Evolutionary conservation across 192 early-diverging fungal species (phyloP).

Genomic region (Coemansia sp.): DNA sequence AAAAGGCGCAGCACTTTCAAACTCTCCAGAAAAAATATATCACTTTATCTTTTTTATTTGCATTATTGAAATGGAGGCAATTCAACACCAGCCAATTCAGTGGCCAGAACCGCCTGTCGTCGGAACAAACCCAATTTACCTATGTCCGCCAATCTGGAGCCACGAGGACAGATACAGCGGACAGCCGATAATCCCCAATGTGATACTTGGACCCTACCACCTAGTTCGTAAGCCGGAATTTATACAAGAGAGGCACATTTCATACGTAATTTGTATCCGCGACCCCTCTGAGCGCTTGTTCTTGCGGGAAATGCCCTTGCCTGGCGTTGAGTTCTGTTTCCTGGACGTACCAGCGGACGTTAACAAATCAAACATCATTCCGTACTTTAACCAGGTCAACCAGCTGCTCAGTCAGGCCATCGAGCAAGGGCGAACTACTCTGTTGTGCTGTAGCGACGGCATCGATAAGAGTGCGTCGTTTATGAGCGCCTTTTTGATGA

Average conservation of each 20-base stretch:
- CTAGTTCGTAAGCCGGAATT: conserved; percentile 63
- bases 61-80: not conserved
- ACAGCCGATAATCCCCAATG: conserved; percentile 46
- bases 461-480: conserved; percentile 85
- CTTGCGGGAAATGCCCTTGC: conserved; percentile 60
- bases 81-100: not conserved
- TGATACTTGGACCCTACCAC: conserved; percentile 83
- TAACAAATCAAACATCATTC: conserved; percentile 79
- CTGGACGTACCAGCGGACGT: conserved; percentile 82
- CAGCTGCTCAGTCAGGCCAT: conserved; percentile 62
- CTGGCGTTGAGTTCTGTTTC: conserved; percentile 65
- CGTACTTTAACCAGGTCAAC: conserved; percentile 69
- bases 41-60: not conserved
- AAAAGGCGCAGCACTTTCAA: not conserved
- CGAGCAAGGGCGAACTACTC: conserved; percentile 54
- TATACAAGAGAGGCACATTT: conserved; percentile 64
- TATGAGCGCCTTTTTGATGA: conserved; percentile 91
- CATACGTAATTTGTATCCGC: conserved; percentile 79
- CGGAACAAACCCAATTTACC: conserved; percentile 29
- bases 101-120: conserved; percentile 40
- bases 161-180: conserved; percentile 49
- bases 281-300: conserved; percentile 71
- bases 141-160: conserved; percentile 36
- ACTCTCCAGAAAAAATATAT: not conserved
- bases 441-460: conserved; percentile 79